Base-by-base conservation (phyloP, 108 stramenopile genomes). In the Cafeteria roenbergensis region DNA sequence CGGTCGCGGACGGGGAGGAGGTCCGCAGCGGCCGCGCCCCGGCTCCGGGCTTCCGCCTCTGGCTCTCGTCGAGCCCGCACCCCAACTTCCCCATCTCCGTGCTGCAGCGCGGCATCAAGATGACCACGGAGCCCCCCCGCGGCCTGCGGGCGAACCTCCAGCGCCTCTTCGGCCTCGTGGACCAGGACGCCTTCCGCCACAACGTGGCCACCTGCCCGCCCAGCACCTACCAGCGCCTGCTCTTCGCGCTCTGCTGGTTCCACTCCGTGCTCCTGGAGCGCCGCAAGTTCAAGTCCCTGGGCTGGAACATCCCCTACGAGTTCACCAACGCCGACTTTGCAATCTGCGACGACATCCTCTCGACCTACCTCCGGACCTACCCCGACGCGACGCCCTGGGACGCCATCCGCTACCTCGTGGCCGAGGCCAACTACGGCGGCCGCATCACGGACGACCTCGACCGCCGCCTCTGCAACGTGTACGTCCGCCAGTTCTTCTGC, bases 371-470 rank as follows among this genome's bases (percentile, higher is more conserved):
- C 14, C 74, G 79, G 35, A 73, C 71, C 48, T 84, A 85, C 51
- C 78, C 82, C 25, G 81, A 85, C 29, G 38, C 38, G 29, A 76
- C 76, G 22, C 84, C 84, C 26, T 85, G 81, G 60, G 84, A 85
- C 9, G 84, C 84, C 22, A 79, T 85, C 66, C 65, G 76, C 36
- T 85, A 83, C 64, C 71, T 85, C 25, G 83, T 85, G 28, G 76
- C 73, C 3, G 82, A 85, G 42, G 84, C 84, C 21, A 85, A 85
- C 69, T 85, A 85, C 53, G 84, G 84, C 20, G 84, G 84, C 25
- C 78, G 84, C 21, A 80, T 85, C 34, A 85, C 84, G 12, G 84
- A 85, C 63, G 82, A 81, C 34, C 76, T 80, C 80, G 84, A 85
- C 57, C 70, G 84, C 1, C 61, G 82, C 26, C 68, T 84, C 29